A percentile compares a stretch with the other conserved stretches of the same genome.
phyloP scores from a whole-genome alignment of 257 asterid species.

The Fraxinus anomala region DNA sequence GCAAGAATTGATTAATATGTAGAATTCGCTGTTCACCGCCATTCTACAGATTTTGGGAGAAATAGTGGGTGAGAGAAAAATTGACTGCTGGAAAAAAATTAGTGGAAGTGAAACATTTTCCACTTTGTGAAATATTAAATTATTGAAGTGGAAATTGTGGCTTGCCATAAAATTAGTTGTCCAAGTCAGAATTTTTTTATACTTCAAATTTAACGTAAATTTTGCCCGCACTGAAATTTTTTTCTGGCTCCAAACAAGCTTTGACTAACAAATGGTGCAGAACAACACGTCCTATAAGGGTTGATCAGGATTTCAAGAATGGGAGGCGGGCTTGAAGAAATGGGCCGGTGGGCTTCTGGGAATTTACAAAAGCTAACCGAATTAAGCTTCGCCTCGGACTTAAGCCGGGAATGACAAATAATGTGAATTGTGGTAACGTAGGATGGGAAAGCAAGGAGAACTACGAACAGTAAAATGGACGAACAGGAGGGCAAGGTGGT shows the following conservation, averaged over 20 bases:
- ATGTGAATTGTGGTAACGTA: conserved; percentile 72
- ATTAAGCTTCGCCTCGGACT: conserved; percentile 51
- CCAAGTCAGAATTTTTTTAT: too few relatives aligned
- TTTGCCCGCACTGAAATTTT: too few relatives aligned
- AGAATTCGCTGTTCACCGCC: too few relatives aligned
- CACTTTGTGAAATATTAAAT: too few relatives aligned
- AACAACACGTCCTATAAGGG: conserved; percentile 67
- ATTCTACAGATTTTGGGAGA: too few relatives aligned
- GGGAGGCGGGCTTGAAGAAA: conserved; percentile 30
- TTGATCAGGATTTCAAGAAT: conserved; percentile 62
- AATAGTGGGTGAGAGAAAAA: too few relatives aligned
- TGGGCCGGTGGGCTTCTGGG: conserved; percentile 32
- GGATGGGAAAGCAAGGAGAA: conserved; percentile 61
- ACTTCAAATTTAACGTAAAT: too few relatives aligned
- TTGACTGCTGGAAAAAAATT: too few relatives aligned
- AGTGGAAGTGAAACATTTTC: too few relatives aligned
- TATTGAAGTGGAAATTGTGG: too few relatives aligned
- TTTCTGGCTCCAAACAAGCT: conserved; percentile 61
- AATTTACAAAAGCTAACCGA: conserved; percentile 59
- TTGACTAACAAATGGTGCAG: conserved; percentile 76
- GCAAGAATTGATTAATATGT: too few relatives aligned
- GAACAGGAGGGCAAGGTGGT: conserved; percentile 60
- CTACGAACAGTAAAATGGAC: conserved; percentile 62
- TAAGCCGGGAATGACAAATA: conserved; percentile 69
- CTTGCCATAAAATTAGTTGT: too few relatives aligned